Evolutionary conservation across 2,329 filamentous ascomycete species (phyloP).

Genomic region (Arthrinium puccinioides): DNA sequence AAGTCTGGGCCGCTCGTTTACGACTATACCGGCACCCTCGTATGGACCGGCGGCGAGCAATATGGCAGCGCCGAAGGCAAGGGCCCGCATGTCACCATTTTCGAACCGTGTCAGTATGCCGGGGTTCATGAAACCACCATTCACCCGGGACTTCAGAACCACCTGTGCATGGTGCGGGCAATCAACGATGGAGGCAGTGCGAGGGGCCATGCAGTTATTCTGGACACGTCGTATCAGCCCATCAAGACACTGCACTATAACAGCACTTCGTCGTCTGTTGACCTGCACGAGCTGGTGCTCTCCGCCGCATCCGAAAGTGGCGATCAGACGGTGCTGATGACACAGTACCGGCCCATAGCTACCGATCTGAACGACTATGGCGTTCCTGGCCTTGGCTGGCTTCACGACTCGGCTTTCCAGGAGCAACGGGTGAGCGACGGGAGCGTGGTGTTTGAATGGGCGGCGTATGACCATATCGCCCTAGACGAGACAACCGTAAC

Average conservation of each 20-base stretch:
- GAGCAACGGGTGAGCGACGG: background rate
- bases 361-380: background rate
- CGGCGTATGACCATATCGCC: background rate
- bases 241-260: background rate
- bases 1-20: conserved; percentile 21
- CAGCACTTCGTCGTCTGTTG: background rate
- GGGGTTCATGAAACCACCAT: background rate
- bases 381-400: background rate
- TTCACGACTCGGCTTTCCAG: background rate
- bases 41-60: conserved; percentile 28
- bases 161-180: background rate
- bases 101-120: background rate
- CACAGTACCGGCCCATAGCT: background rate
- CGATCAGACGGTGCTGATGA: background rate
- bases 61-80: too few relatives aligned
- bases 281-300: background rate
- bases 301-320: too few relatives aligned
- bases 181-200: background rate
- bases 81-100: background rate
- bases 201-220: background rate
- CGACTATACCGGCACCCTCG: conserved; percentile 32
- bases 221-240: background rate
- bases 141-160: too few relatives aligned
- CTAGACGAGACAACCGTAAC: background rate
- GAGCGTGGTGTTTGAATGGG: background rate